Percentiles rank a stretch among this genome's conserved stretches.
These are phyloP conservation scores for Mortierella sp. DNA, from an alignment of 371 early-diverging fungal species.

Conservation along the genomic window DNA sequence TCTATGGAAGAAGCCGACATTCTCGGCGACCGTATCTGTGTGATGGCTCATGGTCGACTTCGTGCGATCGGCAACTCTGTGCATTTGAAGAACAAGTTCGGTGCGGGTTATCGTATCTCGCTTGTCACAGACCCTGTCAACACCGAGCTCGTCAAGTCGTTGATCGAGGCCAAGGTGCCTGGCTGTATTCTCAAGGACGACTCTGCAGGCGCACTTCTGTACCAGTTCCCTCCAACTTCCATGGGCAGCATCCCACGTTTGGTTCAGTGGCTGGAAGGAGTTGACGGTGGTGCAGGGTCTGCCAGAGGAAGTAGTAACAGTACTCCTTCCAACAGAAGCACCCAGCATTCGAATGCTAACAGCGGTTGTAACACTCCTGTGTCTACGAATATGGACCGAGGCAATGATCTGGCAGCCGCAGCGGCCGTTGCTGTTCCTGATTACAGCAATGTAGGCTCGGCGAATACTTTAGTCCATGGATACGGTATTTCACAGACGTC, in stretches of 20 bases:
- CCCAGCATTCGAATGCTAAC: conserved; percentile 30
- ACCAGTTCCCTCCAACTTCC: conserved; percentile 62
- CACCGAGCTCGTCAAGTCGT: conserved; percentile 47
- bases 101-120: conserved; percentile 70
- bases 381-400: neutral
- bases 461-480: conserved; percentile 57
- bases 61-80: conserved; percentile 73
- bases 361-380: conserved; percentile 35
- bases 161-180: conserved; percentile 59
- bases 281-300: conserved; percentile 22
- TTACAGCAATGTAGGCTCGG: neutral
- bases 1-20: conserved; percentile 84
- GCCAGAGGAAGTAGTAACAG: conserved; percentile 10
- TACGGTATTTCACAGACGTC: conserved; percentile 81
- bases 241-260: conserved; percentile 60
- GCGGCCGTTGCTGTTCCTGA: conserved; percentile 18
- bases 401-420: neutral
- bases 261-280: conserved; percentile 63
- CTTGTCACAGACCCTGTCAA: conserved; percentile 54
- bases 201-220: conserved; percentile 71
- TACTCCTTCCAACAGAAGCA: conserved; percentile 18
- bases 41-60: conserved; percentile 78
- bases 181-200: conserved; percentile 70
- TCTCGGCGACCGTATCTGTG: conserved; percentile 71
- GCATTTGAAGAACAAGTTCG: conserved; percentile 74